Base-by-base conservation (phyloP, 2,329 filamentous ascomycete genomes). In the Ascochyta koolunga region DNA sequence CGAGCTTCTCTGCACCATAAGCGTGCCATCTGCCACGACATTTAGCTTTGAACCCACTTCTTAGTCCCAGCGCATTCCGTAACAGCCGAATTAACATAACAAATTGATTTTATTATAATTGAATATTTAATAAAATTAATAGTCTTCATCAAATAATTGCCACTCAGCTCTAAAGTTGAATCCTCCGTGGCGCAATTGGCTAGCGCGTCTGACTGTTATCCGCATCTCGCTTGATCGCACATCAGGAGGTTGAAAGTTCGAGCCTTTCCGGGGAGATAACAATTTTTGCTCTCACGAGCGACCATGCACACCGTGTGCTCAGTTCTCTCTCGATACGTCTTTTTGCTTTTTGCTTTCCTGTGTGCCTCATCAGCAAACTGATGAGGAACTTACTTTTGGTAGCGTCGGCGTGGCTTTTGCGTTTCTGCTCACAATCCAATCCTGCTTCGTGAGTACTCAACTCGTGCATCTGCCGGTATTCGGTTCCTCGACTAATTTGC, bases 191-290 rank as follows among this genome's bases (percentile, higher is more conserved):
- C 70, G 71, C 71, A 73, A 73, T 73, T 82, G 80, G 80, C 79
- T 82, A 82, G 80, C 80, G 80, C 80, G 80, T 83, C 77, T 79
- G 80, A 82, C 80, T 83, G 80, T 83, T 82, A 82, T 49, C 47
- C 41, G 42, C 43, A 50, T 43, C 47, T 56, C 53, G 53, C 43
- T 47, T 56, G 48, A 47, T 48, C n/a, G 53, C 53, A 56, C 38
- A 57, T 57, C 54, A 53, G 54, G 54, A 57, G 54, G 54, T 52
- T 57, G 54, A 52, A 53, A 53, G 54, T 57, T 57, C 54, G 54
- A 57, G 54, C 54, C 54, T 53, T 53, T 52, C 54, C 54, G 54
- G 54, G 54, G 54, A 57, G 54, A 51, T 56, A 41, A 53, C 29
- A 43, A 40, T 11, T n/a, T 52, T 54, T 54, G 21, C 22, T 15